phyloP scores from a whole-genome alignment of 768 basidiomycete genomes.

The Pleurotus giganteus region DNA sequence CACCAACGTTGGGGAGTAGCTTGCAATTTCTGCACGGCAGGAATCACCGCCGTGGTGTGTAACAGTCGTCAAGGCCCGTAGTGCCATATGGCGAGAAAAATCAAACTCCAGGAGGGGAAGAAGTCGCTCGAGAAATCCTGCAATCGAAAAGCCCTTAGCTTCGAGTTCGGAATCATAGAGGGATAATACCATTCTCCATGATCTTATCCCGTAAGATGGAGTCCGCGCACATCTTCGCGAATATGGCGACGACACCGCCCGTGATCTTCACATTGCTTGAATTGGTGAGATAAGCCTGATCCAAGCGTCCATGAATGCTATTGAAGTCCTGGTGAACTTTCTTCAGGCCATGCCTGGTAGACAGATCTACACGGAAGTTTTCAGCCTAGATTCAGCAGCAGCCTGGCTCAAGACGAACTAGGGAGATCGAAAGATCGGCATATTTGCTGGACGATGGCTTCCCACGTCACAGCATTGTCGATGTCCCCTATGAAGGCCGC shows the following conservation, averaged over 20 bases:
- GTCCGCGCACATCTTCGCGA: slow-evolving; percentile 62
- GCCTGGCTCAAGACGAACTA: slow-evolving; percentile 32
- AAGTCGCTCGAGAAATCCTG: slow-evolving; percentile 58
- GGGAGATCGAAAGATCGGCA: slow-evolving; percentile 54
- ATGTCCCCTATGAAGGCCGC: slow-evolving; percentile 40
- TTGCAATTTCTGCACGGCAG: slow-evolving; percentile 51
- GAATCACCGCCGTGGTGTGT: slow-evolving; percentile 59
- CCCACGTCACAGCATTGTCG: slow-evolving; percentile 49
- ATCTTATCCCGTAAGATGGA: slow-evolving; percentile 58
- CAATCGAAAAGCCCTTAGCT: neutral
- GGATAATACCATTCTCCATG: slow-evolving; percentile 47
- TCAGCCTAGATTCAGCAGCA: neutral
- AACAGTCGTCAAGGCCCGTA: slow-evolving; percentile 54
- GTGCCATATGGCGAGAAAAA: slow-evolving; percentile 47
- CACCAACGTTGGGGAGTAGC: slow-evolving; percentile 37
- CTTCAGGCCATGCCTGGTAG: slow-evolving; percentile 56
- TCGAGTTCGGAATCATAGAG: neutral
- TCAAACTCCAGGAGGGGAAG: slow-evolving; percentile 50
- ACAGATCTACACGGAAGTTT: slow-evolving; percentile 40
- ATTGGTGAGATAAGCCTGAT: slow-evolving; percentile 45
- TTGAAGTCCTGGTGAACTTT: slow-evolving; percentile 60
- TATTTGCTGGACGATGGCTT: slow-evolving; percentile 40
- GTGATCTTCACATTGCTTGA: slow-evolving; percentile 42
- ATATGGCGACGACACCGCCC: slow-evolving; percentile 61
- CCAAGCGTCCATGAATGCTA: slow-evolving; percentile 45